Percentiles rank a stretch among this genome's conserved stretches.
Evolutionary conservation across 352 stramenopile species (phyloP).

Genomic region (Globisporangium echinulatum): DNA sequence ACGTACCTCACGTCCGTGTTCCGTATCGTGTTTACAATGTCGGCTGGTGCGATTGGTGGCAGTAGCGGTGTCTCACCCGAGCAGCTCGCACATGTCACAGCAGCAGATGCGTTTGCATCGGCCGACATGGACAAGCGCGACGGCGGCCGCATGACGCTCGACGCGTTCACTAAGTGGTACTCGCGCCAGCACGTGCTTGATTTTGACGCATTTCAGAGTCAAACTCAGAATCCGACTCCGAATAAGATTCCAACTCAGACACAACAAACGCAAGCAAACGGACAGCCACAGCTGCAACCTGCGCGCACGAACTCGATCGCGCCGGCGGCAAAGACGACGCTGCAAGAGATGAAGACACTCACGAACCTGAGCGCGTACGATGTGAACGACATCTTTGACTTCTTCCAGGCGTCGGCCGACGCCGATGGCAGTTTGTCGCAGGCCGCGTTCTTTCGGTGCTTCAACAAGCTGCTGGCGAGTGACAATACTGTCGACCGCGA

Average conservation of each 20-base stretch:
- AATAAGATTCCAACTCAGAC: slow-evolving; percentile 6
- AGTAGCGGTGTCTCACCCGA: slow-evolving; percentile 53
- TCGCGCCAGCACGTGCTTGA: slow-evolving; percentile 23
- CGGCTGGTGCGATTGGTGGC: slow-evolving; percentile 30
- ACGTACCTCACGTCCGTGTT: slow-evolving; percentile 84
- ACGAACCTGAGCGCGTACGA: slow-evolving; percentile 78
- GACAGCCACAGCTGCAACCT: not conserved
- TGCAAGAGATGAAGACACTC: slow-evolving; percentile 74
- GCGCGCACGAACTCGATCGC: slow-evolving; percentile 2
- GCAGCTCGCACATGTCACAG: slow-evolving; percentile 64
- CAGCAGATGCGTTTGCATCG: slow-evolving; percentile 52
- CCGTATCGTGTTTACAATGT: slow-evolving; percentile 73
- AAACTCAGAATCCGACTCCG: slow-evolving; percentile 1
- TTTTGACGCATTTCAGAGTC: slow-evolving; percentile 10
- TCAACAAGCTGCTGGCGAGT: slow-evolving; percentile 71
- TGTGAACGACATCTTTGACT: slow-evolving; percentile 84
- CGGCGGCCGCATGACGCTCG: slow-evolving; percentile 65
- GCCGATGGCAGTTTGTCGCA: slow-evolving; percentile 52
- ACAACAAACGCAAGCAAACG: no score
- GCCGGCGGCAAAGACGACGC: slow-evolving; percentile 19
- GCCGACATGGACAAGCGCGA: slow-evolving; percentile 56
- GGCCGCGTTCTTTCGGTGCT: slow-evolving; percentile 73
- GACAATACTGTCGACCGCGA: slow-evolving; percentile 25
- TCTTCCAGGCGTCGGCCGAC: slow-evolving; percentile 72
- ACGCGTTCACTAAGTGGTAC: slow-evolving; percentile 86